These are phyloP conservation scores for Anthracocystis panici-leucophaei DNA, from an alignment of 1,284 basidiomycete species.

Conservation along the genomic window DNA sequence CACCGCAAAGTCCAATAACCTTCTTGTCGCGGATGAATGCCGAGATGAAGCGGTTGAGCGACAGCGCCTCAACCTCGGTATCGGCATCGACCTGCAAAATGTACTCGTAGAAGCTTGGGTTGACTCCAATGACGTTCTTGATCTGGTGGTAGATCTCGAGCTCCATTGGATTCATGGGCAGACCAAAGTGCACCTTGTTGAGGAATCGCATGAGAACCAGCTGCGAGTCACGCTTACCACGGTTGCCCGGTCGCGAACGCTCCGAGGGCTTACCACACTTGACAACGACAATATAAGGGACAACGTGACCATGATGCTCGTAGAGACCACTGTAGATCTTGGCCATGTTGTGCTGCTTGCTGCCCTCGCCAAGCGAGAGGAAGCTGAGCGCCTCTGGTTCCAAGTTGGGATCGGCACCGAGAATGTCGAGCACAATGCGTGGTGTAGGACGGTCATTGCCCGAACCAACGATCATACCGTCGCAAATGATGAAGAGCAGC, in stretches of 20 bases:
- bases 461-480: conserved; percentile 97
- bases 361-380: conserved; percentile 91
- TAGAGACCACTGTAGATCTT: conserved; percentile 98
- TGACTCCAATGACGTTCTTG: conserved; percentile 98
- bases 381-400: conserved; percentile 96
- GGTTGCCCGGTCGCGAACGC: conserved; percentile 88
- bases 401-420: conserved; percentile 90
- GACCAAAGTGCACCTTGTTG: conserved; percentile 97
- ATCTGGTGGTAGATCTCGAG: conserved; percentile 99
- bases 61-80: conserved; percentile 84
- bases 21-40: conserved; percentile 90
- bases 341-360: conserved; percentile 97
- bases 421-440: conserved; percentile 92
- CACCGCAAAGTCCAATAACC: conserved; percentile 90
- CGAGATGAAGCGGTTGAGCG: conserved; percentile 88
- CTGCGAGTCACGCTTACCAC: conserved; percentile 81
- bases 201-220: conserved; percentile 96
- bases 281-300: conserved; percentile 95
- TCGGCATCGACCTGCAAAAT: conserved; percentile 97
- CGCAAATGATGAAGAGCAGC: conserved; percentile 91
- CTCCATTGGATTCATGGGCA: conserved; percentile 95
- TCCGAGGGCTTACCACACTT: conserved; percentile 97
- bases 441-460: conserved; percentile 77
- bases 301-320: conserved; percentile 92
- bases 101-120: conserved; percentile 98